A percentile compares a stretch with the other conserved stretches of the same genome.
Conservation (phyloP, 176 grass and related monocot species). For the Ensete ventricosum region DNA sequence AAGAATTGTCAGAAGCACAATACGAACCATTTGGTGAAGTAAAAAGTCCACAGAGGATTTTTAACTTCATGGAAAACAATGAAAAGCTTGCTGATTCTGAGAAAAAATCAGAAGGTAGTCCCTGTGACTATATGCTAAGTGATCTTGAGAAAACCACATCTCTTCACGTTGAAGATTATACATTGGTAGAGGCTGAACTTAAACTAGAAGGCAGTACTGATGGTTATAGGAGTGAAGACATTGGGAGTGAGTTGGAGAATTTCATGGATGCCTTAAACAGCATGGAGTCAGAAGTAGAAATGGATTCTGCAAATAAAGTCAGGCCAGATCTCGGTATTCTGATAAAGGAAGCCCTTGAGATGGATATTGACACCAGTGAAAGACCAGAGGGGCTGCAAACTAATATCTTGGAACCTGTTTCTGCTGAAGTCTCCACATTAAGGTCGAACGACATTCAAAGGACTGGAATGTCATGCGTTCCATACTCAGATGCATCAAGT, state of each 20-base stretch:
- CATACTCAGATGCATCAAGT: constrained; percentile 13
- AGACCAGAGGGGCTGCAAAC: constrained; percentile 10
- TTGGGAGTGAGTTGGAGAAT: constrained; percentile 59
- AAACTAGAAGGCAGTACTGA: constrained; percentile 10
- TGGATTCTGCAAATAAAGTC: constrained; percentile 30
- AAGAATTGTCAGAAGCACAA: constrained; percentile 16
- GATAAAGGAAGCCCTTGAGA: constrained; percentile 20
- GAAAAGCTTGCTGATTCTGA: constrained; percentile 29
- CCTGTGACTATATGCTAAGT: constrained; percentile 1
- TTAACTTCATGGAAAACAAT: constrained; percentile 35
- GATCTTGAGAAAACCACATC: constrained; percentile 12
- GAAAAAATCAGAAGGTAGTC: constrained; percentile 20
- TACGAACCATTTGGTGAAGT: constrained; percentile 22
- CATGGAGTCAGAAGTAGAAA: constrained; percentile 43
- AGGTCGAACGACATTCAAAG: constrained; percentile 18
- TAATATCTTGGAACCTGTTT: constrained; percentile 23
- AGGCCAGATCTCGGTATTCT: constrained; percentile 8
- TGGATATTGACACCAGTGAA: constrained; percentile 24
- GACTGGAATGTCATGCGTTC: constrained; percentile 21
- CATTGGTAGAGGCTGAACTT: background rate
- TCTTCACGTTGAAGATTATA: background rate
- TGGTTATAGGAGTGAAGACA: constrained; percentile 38
- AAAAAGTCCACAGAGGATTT: constrained; percentile 26
- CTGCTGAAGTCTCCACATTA: constrained; percentile 13
- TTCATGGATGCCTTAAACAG: constrained; percentile 58